Base-by-base conservation (phyloP, 1,139 yeast genomes). In the Suhomyces kunorum region DNA sequence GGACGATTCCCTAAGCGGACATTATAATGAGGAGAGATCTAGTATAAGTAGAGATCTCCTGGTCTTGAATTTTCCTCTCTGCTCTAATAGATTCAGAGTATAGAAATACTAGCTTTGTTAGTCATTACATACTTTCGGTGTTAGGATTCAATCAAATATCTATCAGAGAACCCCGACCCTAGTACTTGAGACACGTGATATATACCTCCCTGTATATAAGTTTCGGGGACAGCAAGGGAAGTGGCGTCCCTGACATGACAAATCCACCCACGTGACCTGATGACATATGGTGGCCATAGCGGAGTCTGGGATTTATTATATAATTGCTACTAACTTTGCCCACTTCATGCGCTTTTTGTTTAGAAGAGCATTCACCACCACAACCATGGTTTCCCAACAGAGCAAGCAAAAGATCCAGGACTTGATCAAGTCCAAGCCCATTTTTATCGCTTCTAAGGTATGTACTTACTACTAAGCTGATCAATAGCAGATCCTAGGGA, bases 391-490 rank as follows among this genome's bases (percentile, higher is more conserved):
- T 36, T 74, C 82, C 39, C 74, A 76, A 55, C 77, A 74, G 63
- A 65, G 79, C 44, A 63, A 76, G 44, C 61, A 72, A 34, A 78
- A 77, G 59, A 86, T 85, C 51, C 78, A 86, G 63, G 62, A 69
- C 36, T 72, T 85, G 56, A 85, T 87, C 66, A 74, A 76, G 55
- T 65, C 74, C 45, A 78, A 85, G 67, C 80, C 82, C 45, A 69
- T 90, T 43, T 87, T 89, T 61, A 81, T 90, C 51, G 96, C 96
- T 40, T 83, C 96, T 39, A 89, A 89, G 74, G 72, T 83, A 39
- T 15, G 53, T 47, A 34, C 14, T 11, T 13, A 11, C n/a, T 6
- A n/a, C n/a, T n/a, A n/a, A n/a, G n/a, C n/a, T n/a, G n/a, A n/a
- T n/a, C n/a, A n/a, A n/a, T n/a, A n/a, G n/a, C n/a, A n/a, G n/a